phyloP scores from a whole-genome alignment of 2,329 filamentous ascomycete species.

The Alternaria novae-zelandiae region DNA sequence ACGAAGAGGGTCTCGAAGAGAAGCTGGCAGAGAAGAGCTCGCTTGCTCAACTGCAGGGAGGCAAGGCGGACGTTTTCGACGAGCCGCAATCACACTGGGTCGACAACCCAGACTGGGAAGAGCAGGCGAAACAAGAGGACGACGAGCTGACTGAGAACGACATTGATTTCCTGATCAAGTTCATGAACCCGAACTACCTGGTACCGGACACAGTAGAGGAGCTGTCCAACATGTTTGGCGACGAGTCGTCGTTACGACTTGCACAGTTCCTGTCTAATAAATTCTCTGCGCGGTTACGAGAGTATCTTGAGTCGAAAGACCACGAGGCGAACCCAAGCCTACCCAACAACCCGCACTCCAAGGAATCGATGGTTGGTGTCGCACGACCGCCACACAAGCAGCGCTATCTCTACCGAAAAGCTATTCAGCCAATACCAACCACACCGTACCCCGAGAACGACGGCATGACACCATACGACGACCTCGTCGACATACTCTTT shows the following conservation, averaged over 20 bases:
- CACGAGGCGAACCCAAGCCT: slow-evolving; percentile 54
- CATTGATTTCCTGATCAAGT: slow-evolving; percentile 87
- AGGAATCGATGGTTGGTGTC: slow-evolving; percentile 59
- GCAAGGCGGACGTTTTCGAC: slow-evolving; percentile 89
- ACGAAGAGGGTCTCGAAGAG: slow-evolving; percentile 85
- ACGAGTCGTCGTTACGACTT: slow-evolving; percentile 83
- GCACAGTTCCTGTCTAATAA: slow-evolving; percentile 78
- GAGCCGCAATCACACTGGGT: slow-evolving; percentile 70
- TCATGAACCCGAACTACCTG: slow-evolving; percentile 87
- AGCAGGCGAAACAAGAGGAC: slow-evolving; percentile 54
- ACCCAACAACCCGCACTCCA: slow-evolving; percentile 40
- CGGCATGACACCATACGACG: slow-evolving; percentile 62
- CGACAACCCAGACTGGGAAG: slow-evolving; percentile 44
- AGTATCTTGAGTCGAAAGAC: slow-evolving; percentile 68
- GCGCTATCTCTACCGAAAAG: slow-evolving; percentile 82
- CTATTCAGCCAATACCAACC: slow-evolving; percentile 48
- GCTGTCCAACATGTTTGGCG: slow-evolving; percentile 78
- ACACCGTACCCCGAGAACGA: slow-evolving; percentile 42
- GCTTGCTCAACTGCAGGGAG: slow-evolving; percentile 83
- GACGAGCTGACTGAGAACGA: slow-evolving; percentile 75
- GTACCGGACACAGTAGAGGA: slow-evolving; percentile 89
- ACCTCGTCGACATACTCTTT: slow-evolving; percentile 81
- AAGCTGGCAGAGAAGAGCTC: slow-evolving; percentile 88
- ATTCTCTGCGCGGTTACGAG: slow-evolving; percentile 74
- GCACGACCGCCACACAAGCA: slow-evolving; percentile 94